phyloP scores from a whole-genome alignment of 1,284 basidiomycete genomes.

The Cerioporus squamosus region DNA sequence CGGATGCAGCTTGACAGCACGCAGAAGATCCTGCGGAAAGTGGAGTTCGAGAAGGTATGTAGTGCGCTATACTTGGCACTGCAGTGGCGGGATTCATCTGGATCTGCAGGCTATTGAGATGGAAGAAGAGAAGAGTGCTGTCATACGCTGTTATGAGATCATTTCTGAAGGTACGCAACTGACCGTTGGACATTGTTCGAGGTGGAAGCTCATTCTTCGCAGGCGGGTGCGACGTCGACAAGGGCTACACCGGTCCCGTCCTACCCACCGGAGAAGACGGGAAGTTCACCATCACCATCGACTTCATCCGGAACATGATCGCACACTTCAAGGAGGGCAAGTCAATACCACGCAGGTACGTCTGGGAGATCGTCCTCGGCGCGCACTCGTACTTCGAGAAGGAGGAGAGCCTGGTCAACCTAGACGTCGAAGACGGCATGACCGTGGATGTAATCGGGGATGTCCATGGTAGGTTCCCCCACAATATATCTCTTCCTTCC shows the following conservation, averaged over 20 bases:
- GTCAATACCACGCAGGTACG: slow-evolving; percentile 80
- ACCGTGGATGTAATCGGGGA: slow-evolving; percentile 93
- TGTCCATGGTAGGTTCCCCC: slow-evolving; percentile 71
- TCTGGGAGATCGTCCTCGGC: slow-evolving; percentile 95
- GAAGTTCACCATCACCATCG: slow-evolving; percentile 72
- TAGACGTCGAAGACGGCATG: slow-evolving; percentile 77
- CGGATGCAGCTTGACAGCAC: slow-evolving; percentile 86
- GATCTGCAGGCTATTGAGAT: slow-evolving; percentile 79
- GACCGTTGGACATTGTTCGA: not conserved
- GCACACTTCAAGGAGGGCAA: slow-evolving; percentile 93
- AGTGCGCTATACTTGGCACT: not conserved
- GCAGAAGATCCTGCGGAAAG: slow-evolving; percentile 86
- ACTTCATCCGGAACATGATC: slow-evolving; percentile 89
- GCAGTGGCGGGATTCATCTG: not conserved
- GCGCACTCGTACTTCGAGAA: slow-evolving; percentile 78
- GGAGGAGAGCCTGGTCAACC: slow-evolving; percentile 85
- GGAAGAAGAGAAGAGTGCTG: slow-evolving; percentile 83
- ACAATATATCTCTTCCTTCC: slow-evolving; percentile 4
- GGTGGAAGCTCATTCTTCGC: not conserved
- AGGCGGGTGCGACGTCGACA: slow-evolving; percentile 79
- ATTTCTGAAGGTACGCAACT: slow-evolving; percentile 69
- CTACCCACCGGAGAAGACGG: slow-evolving; percentile 59
- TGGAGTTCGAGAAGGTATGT: slow-evolving; percentile 87
- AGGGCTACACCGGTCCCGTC: slow-evolving; percentile 69
- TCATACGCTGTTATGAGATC: slow-evolving; percentile 75